Base-by-base conservation (phyloP, 768 basidiomycete species). In the Podaxis sp. region DNA sequence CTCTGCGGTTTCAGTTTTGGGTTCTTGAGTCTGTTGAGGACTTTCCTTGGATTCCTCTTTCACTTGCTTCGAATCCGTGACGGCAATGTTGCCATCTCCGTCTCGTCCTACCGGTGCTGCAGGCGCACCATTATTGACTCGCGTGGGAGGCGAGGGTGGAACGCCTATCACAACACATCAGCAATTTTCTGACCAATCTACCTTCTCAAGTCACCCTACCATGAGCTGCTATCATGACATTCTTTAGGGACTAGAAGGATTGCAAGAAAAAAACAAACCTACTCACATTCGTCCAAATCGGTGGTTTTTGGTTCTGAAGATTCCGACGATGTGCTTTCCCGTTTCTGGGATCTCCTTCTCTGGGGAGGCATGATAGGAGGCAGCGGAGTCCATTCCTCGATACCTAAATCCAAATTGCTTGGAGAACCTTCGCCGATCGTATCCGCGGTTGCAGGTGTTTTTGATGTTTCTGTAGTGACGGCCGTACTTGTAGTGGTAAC, bases 181-280 rank as follows among this genome's bases (percentile, higher is more conserved):
- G 59, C 38, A 27, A 61, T 14, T 36, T 32, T n/a, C 42, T 37
- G 21, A 54, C 52, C 44, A 42, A 54, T 55, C 59, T 36, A 11
- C 52, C 51, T 32, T 25, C 59, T 61, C 51, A 55, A 55, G 36
- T 47, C 46, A 21, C 55, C 59, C 32, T 61, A 61, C 59, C 59
- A 48, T 54, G 59, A 55, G 52, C 46, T 48, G 52, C 52, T 61
- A 35, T 16, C 9, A n/a, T 55, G 23, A 4, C 5, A 18, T 9
- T n/a, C 14, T 27, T 35, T 55, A 51, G 28, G 25, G 11, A 25
- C 16, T 23, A 6, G 11, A 13, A 13, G 5, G 13, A 1, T 14
- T 2, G 3, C 13, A 38, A n/a, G n/a, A n/a, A 21, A 37, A 21
- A 18, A 21, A 37, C 23, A 23, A 36, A 0, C 11, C 18, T 50